Conservation (phyloP, 257 asterid species). For the Parsonsia alboflavescens region DNA sequence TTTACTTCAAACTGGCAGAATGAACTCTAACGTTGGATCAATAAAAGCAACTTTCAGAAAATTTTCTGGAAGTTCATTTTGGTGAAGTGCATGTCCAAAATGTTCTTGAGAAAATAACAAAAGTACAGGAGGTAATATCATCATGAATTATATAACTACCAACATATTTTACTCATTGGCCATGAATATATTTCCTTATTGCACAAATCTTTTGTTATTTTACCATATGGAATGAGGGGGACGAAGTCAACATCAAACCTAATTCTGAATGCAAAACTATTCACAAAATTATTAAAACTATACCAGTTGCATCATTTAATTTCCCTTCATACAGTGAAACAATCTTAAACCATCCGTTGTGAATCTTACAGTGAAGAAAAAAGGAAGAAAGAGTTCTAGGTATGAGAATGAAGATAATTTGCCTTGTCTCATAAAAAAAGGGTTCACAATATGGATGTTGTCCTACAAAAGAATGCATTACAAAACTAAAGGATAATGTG, state of each 20-base stretch:
- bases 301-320: background rate
- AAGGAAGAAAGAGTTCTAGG: background rate
- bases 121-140: background rate
- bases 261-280: background rate
- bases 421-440: background rate
- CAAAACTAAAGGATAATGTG: background rate
- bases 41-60: conserved; percentile 12
- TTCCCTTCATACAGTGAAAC: background rate
- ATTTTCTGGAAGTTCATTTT: background rate
- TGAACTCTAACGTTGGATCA: background rate
- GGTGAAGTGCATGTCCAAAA: background rate
- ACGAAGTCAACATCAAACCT: background rate
- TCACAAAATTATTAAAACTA: background rate
- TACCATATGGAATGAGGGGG: background rate
- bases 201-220: background rate
- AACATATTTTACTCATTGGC: background rate
- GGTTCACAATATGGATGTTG: background rate
- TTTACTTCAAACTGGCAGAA: background rate
- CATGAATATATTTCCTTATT: background rate
- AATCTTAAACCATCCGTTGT: background rate
- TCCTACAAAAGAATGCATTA: background rate
- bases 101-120: background rate
- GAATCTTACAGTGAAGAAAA: background rate
- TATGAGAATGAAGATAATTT: background rate
- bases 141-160: background rate